These are phyloP conservation scores for Stachybotrys chlorohalonatus DNA, from an alignment of 2,329 filamentous ascomycete genomes.

Conservation along the genomic window DNA sequence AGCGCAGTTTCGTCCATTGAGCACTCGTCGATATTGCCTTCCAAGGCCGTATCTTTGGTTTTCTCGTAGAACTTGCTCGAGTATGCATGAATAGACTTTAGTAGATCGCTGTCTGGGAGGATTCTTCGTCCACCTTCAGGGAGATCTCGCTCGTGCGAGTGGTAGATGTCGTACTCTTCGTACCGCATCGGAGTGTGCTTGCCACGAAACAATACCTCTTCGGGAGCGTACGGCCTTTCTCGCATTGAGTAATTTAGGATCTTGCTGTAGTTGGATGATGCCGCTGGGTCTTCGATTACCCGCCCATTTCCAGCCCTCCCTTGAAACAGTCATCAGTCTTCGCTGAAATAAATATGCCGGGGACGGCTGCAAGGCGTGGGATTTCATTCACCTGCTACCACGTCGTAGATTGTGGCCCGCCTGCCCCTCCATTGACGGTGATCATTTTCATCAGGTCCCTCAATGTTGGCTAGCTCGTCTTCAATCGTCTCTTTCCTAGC, in stretches of 20 bases:
- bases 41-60: slow-evolving; percentile 13
- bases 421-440: slow-evolving; percentile 7
- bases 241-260: slow-evolving; percentile 16
- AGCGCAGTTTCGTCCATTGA: slow-evolving; percentile 74
- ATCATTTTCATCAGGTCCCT: too few relatives aligned
- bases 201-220: slow-evolving; percentile 62
- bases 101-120: slow-evolving; percentile 60
- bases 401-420: slow-evolving; percentile 58
- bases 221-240: slow-evolving; percentile 43
- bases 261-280: slow-evolving; percentile 5
- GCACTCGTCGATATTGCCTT: slow-evolving; percentile 34
- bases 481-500: too few relatives aligned
- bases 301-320: slow-evolving; percentile 9
- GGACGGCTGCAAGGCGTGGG: slow-evolving; percentile 1
- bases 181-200: slow-evolving; percentile 57
- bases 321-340: slow-evolving; percentile 16
- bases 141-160: slow-evolving; percentile 49
- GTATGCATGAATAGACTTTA: slow-evolving; percentile 62
- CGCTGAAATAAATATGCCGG: slow-evolving; percentile 18
- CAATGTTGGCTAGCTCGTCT: too few relatives aligned
- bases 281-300: slow-evolving; percentile 1
- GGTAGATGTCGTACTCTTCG: slow-evolving; percentile 64
- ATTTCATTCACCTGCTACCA: slow-evolving; percentile 51
- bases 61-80: slow-evolving; percentile 55
- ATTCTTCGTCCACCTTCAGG: slow-evolving; percentile 32